Evolutionary conservation across 805 yeast genomes (phyloP).

Genomic region (Lipomyces starkeyi): DNA sequence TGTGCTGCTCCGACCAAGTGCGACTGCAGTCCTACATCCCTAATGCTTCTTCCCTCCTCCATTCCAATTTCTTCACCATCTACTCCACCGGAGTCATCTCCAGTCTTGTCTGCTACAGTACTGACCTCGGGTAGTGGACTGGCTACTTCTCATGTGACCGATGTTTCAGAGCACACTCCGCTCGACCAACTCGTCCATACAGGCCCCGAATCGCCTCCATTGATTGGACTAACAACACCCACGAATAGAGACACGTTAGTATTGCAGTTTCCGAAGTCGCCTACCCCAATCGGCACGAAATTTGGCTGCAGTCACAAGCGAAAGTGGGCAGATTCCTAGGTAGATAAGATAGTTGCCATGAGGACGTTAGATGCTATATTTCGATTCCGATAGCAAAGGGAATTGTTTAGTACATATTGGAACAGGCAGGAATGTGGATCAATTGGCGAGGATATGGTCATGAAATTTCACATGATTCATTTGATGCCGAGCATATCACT

Average conservation of each 20-base stretch:
- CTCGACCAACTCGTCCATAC: not conserved
- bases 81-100: not conserved
- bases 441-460: not conserved
- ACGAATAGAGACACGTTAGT: slow-evolving; percentile 5
- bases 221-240: slow-evolving; percentile 24
- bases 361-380: not conserved
- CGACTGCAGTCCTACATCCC: not conserved
- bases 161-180: not conserved
- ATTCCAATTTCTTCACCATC: slow-evolving; percentile 1
- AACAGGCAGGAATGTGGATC: not conserved
- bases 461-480: not conserved
- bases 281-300: slow-evolving; percentile 14
- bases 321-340: not conserved
- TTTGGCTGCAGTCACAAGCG: not conserved
- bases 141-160: not conserved
- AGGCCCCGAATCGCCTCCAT: slow-evolving; percentile 25
- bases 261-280: slow-evolving; percentile 20
- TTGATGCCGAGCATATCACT: not conserved
- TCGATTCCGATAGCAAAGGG: not conserved
- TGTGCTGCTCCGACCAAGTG: not conserved
- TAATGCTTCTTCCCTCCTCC: not conserved
- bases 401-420: not conserved
- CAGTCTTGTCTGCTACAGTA: not conserved
- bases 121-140: not conserved
- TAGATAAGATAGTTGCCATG: not conserved